phyloP scores from a whole-genome alignment of 805 yeast genomes.

The Cyberlindnera nakhonratchasimensis region DNA sequence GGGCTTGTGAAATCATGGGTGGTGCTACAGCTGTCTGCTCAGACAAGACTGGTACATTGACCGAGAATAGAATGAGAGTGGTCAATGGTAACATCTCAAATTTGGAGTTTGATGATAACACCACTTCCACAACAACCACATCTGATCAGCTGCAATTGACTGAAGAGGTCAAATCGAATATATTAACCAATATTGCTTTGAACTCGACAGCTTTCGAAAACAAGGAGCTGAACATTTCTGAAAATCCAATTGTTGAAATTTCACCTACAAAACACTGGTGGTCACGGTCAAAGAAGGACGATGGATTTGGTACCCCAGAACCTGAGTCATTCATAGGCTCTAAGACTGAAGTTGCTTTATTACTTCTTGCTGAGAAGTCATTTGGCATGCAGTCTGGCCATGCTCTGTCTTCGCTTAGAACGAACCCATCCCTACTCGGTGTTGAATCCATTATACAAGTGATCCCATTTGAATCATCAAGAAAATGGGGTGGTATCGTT shows the following conservation, averaged over 20 bases:
- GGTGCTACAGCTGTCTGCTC: conserved; percentile 97
- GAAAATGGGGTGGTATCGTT: conserved; percentile 90
- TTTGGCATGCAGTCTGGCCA: conserved; percentile 38
- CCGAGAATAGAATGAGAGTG: conserved; percentile 91
- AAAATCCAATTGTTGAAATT: conserved; percentile 30
- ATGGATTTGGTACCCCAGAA: conserved; percentile 6
- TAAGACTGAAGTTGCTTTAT: conserved; percentile 89
- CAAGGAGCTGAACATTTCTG: conserved; percentile 28
- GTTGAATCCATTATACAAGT: conserved; percentile 53
- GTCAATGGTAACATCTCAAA: conserved; percentile 71
- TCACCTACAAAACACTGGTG: conserved; percentile 17
- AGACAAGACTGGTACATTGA: conserved; percentile 95
- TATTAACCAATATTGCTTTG: conserved; percentile 58
- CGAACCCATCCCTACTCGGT: conserved; percentile 29
- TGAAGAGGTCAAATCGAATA: conserved; percentile 13
- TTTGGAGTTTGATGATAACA: conserved; percentile 50
- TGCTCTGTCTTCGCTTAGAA: conserved; percentile 46
- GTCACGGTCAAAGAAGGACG: conserved; percentile 14
- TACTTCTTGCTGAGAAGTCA: conserved; percentile 59
- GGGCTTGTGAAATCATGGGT: conserved; percentile 98
- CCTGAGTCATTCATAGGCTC: conserved; percentile 78
- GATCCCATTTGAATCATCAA: conserved; percentile 86
- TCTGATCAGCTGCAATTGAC: conserved; percentile 19
- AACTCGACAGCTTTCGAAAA: conserved; percentile 93
- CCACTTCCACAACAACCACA: conserved; percentile 13